Evolutionary conservation across 2,329 filamentous ascomycete species (phyloP), one percentile per base, ranked within the genome.

Genomic region (Amylocarpus encephaloides): DNA sequence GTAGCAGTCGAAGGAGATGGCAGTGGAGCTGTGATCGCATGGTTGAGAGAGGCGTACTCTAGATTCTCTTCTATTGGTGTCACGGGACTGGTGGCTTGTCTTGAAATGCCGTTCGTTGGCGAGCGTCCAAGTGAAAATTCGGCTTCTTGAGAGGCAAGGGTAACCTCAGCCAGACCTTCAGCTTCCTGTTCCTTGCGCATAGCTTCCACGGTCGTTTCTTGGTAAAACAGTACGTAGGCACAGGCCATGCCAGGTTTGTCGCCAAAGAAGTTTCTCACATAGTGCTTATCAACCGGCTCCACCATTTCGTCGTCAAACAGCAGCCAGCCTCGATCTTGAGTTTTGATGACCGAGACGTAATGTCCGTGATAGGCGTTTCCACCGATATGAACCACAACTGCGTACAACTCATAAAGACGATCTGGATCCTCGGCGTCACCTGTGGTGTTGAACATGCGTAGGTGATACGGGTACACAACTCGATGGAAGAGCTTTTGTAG

Each of bases 281-380:
- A 98, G 65, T 87, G 85, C 69, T 96, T 96, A 68, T 96, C 90
- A 5, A 98, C 93, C 0, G 93, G 93, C 67, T 98, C 93, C 4
- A 98, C 93, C 82, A 97, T 90, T 70, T 98, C 93, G 63, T 98
- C 93, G 61, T 98, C 93, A 61, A 98, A 98, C 5, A 98, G 72
- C 38, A 98, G 73, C 93, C 93, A 98, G 26, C 93, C 93, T 47
- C 88, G 82, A 65, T 97, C 93, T 64, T 94, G 85, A 0, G 93
- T 97, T 71, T 98, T 98, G 73, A 98, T 91, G 48, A 98, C 93
- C 5, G 91, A 90, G 30, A 98, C 90, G 62, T 98, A 98, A 67
- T 98, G 93, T 3, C 93, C 93, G 65, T 98, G 93, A 64, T 96
- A 96, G 4, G 93, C 92, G 18, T 95, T 94, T 43, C 90, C 90